phyloP scores from a whole-genome alignment of 306 rosid species.

The Rosa lucieae region DNA sequence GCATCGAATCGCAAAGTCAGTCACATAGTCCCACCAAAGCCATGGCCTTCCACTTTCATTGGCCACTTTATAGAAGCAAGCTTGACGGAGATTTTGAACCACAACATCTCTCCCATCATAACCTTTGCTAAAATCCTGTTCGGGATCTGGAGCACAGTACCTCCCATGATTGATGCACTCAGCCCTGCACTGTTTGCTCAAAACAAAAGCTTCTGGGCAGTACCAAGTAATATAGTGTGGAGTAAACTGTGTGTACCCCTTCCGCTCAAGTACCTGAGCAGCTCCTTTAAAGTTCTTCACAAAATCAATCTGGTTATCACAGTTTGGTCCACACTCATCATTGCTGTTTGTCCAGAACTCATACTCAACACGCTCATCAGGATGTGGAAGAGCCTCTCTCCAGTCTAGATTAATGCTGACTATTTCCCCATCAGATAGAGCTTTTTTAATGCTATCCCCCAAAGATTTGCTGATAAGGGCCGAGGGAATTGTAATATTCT shows the following conservation, averaged over 20 bases:
- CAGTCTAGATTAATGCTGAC: constrained; percentile 88
- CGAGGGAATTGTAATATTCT: constrained; percentile 76
- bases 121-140: constrained; percentile 85
- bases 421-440: constrained; percentile 59
- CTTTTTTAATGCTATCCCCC: constrained; percentile 76
- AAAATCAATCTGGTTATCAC: constrained; percentile 80
- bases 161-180: constrained; percentile 90
- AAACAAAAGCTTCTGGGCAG: constrained; percentile 78
- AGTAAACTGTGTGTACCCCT: constrained; percentile 80
- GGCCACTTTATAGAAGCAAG: constrained; percentile 85
- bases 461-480: constrained; percentile 78
- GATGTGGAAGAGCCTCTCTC: constrained; percentile 98
- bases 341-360: constrained; percentile 97
- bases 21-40: constrained; percentile 99
- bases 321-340: constrained; percentile 90
- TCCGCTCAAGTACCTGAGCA: constrained; percentile 86
- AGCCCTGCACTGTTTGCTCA: constrained; percentile 83
- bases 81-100: constrained; percentile 88
- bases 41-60: constrained; percentile 93
- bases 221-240: constrained; percentile 95
- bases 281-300: constrained; percentile 75
- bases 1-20: constrained; percentile 91
- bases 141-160: constrained; percentile 98
- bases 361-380: constrained; percentile 94
- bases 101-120: constrained; percentile 97